phyloP scores from a whole-genome alignment of 1,284 basidiomycete genomes.

The Coriolopsis trogii region DNA sequence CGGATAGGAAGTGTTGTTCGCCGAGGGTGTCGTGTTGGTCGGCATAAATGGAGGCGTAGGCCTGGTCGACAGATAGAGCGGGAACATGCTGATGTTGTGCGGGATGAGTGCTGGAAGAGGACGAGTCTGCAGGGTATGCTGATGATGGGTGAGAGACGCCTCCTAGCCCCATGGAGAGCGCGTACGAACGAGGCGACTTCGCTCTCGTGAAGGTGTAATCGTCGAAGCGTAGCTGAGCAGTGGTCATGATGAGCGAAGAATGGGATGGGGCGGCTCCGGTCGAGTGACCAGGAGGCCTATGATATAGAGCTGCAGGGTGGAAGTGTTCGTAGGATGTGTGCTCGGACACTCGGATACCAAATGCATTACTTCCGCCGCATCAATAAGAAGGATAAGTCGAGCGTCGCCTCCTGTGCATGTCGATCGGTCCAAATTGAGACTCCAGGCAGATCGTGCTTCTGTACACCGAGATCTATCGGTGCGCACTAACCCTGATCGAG shows the following conservation, averaged over 20 bases:
- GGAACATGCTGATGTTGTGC: conserved; percentile 1
- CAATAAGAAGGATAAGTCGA: no score
- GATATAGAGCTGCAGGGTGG: not conserved
- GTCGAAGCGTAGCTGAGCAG: conserved; percentile 15
- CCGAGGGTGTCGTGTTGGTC: conserved; percentile 7
- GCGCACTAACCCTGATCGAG: no score
- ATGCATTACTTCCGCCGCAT: no score
- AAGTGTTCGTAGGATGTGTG: not conserved
- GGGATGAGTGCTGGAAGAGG: not conserved
- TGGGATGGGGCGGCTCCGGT: not conserved
- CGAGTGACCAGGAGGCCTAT: no score
- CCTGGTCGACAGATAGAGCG: not conserved
- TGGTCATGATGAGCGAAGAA: conserved; percentile 10
- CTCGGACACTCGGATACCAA: no score
- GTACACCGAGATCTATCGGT: no score
- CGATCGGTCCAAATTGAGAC: no score
- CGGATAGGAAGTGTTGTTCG: not conserved
- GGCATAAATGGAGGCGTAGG: conserved; percentile 7
- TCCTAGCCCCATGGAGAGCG: conserved; percentile 8
- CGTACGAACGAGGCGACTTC: conserved; percentile 5
- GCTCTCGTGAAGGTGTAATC: conserved; percentile 12
- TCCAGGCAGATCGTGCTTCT: no score
- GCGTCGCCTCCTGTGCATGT: no score
- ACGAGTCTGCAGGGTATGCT: conserved; percentile 4
- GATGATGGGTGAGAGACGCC: conserved; percentile 3